A percentile compares a stretch with the other conserved stretches of the same genome.
phyloP scores from a whole-genome alignment of 176 grass and related monocot species.

The Avena sativa region DNA sequence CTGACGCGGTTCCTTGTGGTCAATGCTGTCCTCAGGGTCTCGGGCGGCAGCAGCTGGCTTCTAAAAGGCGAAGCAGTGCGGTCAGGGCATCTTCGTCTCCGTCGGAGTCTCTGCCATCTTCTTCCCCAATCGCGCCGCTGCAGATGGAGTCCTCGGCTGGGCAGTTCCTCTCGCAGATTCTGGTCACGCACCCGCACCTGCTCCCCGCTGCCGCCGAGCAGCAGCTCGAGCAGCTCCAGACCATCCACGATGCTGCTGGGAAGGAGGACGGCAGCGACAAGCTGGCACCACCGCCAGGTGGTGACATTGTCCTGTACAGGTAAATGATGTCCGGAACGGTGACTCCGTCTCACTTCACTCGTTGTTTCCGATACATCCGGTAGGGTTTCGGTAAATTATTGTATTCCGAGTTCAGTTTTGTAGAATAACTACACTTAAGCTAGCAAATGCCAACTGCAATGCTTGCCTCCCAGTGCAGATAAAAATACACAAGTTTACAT shows the following conservation, averaged over 20 bases:
- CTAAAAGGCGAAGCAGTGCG: conserved; percentile 47
- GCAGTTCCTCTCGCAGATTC: conserved; percentile 86
- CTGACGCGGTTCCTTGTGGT: not conserved
- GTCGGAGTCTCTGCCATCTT: conserved; percentile 46
- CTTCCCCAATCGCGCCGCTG: conserved; percentile 80
- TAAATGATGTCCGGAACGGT: conserved; percentile 38
- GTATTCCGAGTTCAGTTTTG: not conserved
- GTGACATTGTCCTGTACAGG: conserved; percentile 91
- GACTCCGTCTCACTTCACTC: not conserved
- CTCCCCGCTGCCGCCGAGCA: conserved; percentile 85
- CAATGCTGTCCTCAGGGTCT: conserved; percentile 53
- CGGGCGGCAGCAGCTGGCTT: conserved; percentile 48
- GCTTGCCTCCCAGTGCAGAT: conserved; percentile 1
- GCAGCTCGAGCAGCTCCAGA: conserved; percentile 94
- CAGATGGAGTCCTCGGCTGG: conserved; percentile 84
- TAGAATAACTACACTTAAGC: conserved; percentile 27
- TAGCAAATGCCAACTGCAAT: not conserved
- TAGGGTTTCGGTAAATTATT: conserved; percentile 13
- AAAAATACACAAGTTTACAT: conserved; percentile 2
- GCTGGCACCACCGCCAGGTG: conserved; percentile 53
- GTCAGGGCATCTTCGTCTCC: conserved; percentile 59
- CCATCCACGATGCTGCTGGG: conserved; percentile 50
- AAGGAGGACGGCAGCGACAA: conserved; percentile 56
- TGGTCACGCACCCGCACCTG: conserved; percentile 90
- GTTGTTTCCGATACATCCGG: conserved; percentile 14